Conservation (phyloP, 495 filamentous ascomycete species). For the Podospora anserina region DNA sequence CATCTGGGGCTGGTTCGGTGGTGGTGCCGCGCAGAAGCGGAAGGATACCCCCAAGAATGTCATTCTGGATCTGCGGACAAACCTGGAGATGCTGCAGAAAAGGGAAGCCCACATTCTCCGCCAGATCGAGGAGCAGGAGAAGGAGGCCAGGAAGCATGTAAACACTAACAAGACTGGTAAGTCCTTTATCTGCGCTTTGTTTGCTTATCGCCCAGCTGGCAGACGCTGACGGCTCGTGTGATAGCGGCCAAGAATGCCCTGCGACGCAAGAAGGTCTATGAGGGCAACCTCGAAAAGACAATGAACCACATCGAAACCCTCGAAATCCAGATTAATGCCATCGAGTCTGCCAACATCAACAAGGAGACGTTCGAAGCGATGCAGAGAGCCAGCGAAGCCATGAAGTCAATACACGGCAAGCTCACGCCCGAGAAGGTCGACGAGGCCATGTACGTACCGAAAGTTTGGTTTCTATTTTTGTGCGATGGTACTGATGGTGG, state of each 20-base stretch:
- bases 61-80: constrained; percentile 80
- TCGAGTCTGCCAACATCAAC: constrained; percentile 98
- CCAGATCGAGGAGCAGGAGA: constrained; percentile 92
- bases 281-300: constrained; percentile 87
- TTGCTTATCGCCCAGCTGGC: background rate
- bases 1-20: constrained; percentile 85
- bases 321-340: constrained; percentile 92
- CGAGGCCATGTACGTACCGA: constrained; percentile 76
- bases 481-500: constrained; percentile 24
- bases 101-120: constrained; percentile 84
- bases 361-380: constrained; percentile 92
- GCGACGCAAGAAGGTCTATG: constrained; percentile 88
- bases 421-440: constrained; percentile 93
- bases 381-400: constrained; percentile 81
- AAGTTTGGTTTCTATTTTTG: background rate
- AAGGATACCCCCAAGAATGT: constrained; percentile 97
- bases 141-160: constrained; percentile 84
- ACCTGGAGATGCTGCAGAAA: constrained; percentile 97
- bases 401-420: constrained; percentile 86
- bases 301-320: constrained; percentile 83
- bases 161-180: constrained; percentile 86
- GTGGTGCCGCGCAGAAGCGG: constrained; percentile 72
- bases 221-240: constrained; percentile 20
- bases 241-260: constrained; percentile 88
- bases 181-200: constrained; percentile 29